Conservation (phyloP, 768 basidiomycete species). For the Lactarius tabidus region DNA sequence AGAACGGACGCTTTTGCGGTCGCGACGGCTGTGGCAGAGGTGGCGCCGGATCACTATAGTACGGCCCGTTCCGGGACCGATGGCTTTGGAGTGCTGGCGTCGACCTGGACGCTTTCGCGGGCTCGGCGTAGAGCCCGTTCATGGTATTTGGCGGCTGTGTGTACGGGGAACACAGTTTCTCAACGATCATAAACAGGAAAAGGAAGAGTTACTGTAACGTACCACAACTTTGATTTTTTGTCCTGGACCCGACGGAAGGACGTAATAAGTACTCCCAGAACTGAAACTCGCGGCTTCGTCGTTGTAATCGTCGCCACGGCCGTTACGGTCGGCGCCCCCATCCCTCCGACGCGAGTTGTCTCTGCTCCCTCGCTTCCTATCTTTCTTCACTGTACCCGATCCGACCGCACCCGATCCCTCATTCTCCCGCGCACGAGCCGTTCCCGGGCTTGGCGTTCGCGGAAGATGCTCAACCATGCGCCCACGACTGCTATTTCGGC, state of each 20-base stretch:
- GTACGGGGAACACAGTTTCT: not conserved
- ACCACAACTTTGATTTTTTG: conserved; percentile 75
- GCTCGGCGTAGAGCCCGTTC: conserved; percentile 19
- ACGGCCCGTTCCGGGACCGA: conserved; percentile 2
- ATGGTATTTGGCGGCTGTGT: conserved; percentile 15
- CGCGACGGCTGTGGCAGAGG: conserved; percentile 3
- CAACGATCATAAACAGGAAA: not conserved
- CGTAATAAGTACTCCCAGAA: conserved; percentile 72
- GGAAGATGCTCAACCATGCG: conserved; percentile 22
- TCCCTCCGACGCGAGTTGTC: conserved; percentile 4
- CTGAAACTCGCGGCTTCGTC: conserved; percentile 45
- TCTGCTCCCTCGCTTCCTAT: conserved; percentile 6
- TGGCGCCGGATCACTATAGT: not conserved
- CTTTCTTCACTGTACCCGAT: not conserved
- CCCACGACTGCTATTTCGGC: conserved; percentile 13
- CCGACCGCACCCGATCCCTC: not conserved
- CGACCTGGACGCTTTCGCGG: conserved; percentile 14
- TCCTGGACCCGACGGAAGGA: conserved; percentile 63
- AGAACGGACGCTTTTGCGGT: conserved; percentile 22
- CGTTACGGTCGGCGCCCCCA: not conserved
- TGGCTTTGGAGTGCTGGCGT: conserved; percentile 18
- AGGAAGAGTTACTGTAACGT: conserved; percentile 35
- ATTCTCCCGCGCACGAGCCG: conserved; percentile 4
- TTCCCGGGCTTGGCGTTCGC: conserved; percentile 21
- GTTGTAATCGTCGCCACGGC: conserved; percentile 12